Evolutionary conservation across 495 filamentous ascomycete species (phyloP), one percentile per base, ranked within the genome.

Genomic region (Tuber microsphaerosporum): DNA sequence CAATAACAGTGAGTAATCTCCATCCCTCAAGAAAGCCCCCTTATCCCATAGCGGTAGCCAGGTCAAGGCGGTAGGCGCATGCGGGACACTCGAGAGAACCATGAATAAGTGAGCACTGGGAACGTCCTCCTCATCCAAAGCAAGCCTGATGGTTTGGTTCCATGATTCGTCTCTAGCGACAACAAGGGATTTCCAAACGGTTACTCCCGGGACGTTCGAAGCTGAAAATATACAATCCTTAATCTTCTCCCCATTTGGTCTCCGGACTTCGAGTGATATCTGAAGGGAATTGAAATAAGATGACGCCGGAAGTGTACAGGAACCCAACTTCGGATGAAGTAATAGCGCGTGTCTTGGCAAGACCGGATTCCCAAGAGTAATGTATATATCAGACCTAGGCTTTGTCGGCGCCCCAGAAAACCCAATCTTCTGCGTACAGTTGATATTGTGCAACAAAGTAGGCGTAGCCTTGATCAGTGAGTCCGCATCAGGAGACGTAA

Each of bases 31-130:
- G 81, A 99, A 98, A 4, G 96, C 94, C 73, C 94, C 91, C 10
- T 92, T 89, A 46, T 93, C 91, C 96, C 96, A 98, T 0, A 99
- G 86, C 1, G 96, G 95, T 87, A 99, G 90, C 88, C 94, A 94
- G 19, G 91, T 91, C 48, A 97, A 87, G 22, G 95, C 94, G 81
- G 97, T 97, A 0, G 95, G 93, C 65, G 91, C 91, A 71, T 90
- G 89, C 0, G 94, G 93, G 34, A 92, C 88, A 84, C 97, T 92
- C 4, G 93, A 90, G 65, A 99, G 83, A 73, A 91, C 92, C 89
- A 98, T 92, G 34, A 97, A 92, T 42, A 98, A 86, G 84, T 99
- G 96, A 9, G 92, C 90, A 39, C 88, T 89, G 6, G 90, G 89
- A 12, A 98, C 94, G 78, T 97, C 91, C 42, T 94, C 88, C 0